Percentiles rank a stretch among this genome's conserved stretches.
These are phyloP conservation scores for Mucor sp. DNA, from an alignment of 371 early-diverging fungal species.

Conservation along the genomic window DNA sequence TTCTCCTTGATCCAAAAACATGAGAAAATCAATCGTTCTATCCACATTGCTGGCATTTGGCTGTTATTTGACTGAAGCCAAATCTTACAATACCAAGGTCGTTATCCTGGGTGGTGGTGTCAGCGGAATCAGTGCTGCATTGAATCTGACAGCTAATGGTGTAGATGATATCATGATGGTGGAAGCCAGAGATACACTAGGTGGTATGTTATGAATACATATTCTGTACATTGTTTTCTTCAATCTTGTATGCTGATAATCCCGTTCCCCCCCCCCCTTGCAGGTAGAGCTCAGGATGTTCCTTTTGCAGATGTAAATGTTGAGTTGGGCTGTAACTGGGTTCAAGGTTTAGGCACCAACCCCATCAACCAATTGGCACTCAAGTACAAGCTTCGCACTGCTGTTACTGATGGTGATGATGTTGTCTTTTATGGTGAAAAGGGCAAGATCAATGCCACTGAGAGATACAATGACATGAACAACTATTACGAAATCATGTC, in stretches of 20 bases:
- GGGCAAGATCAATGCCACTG: slow-evolving; percentile 34
- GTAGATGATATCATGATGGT: slow-evolving; percentile 49
- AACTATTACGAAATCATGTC: slow-evolving; percentile 28
- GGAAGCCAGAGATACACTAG: slow-evolving; percentile 44
- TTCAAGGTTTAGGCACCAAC: slow-evolving; percentile 51
- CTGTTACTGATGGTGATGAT: slow-evolving; percentile 32
- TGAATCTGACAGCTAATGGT: slow-evolving; percentile 37
- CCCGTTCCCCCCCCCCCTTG: neutral
- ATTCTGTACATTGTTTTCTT: neutral
- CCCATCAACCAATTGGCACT: slow-evolving; percentile 42
- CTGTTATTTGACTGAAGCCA: slow-evolving; percentile 10
- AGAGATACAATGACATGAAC: slow-evolving; percentile 18
- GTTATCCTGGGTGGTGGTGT: slow-evolving; percentile 55
- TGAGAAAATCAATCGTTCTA: slow-evolving; percentile 1
- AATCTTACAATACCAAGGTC: slow-evolving; percentile 35
- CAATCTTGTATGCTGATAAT: neutral
- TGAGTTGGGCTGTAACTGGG: slow-evolving; percentile 56
- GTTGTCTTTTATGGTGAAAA: slow-evolving; percentile 33
- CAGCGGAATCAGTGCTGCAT: slow-evolving; percentile 49
- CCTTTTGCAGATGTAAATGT: slow-evolving; percentile 37
- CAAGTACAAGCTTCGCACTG: slow-evolving; percentile 37
- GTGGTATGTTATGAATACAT: slow-evolving; percentile 23
- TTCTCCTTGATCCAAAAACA: neutral
- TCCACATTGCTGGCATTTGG: neutral
- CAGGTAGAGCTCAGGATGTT: slow-evolving; percentile 46